phyloP scores from a whole-genome alignment of 1,139 yeast species.

The Taiozyma sp. region DNA sequence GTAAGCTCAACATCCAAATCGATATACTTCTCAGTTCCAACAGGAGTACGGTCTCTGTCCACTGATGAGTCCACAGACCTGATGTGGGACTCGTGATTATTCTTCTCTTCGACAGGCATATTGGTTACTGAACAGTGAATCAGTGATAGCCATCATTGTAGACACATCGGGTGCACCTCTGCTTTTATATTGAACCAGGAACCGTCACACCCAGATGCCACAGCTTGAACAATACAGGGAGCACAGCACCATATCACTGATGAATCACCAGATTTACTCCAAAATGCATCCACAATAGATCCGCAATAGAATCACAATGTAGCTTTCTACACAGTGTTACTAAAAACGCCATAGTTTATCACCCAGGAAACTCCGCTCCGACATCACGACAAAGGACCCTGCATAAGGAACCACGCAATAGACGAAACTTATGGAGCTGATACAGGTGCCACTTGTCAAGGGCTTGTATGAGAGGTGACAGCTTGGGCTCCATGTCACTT shows the following conservation, averaged over 20 bases:
- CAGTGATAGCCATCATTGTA: too few species aligned
- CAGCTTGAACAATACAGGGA: neutral
- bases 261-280: too few species aligned
- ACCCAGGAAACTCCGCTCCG: neutral
- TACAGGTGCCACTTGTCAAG: too few species aligned
- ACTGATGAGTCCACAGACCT: slow-evolving; percentile 1
- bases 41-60: neutral
- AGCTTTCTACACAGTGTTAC: neutral
- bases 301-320: too few species aligned
- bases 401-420: neutral
- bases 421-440: neutral
- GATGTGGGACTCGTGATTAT: neutral
- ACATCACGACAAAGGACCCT: neutral
- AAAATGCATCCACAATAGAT: too few species aligned
- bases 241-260: neutral
- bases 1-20: slow-evolving; percentile 12
- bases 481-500: neutral
- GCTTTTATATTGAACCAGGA: neutral
- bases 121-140: neutral
- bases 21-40: slow-evolving; percentile 10
- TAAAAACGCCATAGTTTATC: neutral
- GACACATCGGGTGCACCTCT: neutral
- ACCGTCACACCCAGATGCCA: neutral
- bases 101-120: neutral
- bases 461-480: neutral